Percentiles rank a stretch among this genome's conserved stretches.
Conservation (phyloP, 169 alveolate species). For the Fabrea salina region DNA sequence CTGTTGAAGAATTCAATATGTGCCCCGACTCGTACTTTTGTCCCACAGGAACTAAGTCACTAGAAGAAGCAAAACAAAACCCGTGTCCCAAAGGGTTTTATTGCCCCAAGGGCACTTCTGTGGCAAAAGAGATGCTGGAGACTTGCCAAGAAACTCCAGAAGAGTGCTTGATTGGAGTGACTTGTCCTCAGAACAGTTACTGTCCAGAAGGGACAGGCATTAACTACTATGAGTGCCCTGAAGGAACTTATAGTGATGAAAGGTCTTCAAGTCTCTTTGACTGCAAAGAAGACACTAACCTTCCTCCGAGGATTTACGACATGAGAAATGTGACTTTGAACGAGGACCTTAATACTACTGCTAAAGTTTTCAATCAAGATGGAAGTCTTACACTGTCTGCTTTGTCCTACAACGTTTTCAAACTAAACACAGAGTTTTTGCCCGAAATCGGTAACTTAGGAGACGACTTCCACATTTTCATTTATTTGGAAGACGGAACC, state of each 20-base stretch:
- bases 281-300: not conserved
- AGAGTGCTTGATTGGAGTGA: not conserved
- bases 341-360: no score
- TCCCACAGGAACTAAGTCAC: not conserved
- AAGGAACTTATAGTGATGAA: not conserved
- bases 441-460: no score
- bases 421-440: not conserved
- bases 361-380: no score
- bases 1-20: not conserved
- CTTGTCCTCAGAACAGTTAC: not conserved
- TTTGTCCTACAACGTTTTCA: not conserved
- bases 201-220: not conserved
- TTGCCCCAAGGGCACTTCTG: slow-evolving; percentile 12
- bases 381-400: not conserved
- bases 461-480: no score
- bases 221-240: not conserved
- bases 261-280: not conserved
- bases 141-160: not conserved
- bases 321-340: not conserved
- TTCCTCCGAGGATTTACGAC: not conserved
- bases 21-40: not conserved
- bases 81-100: slow-evolving; percentile 19
- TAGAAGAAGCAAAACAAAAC: not conserved
- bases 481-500: no score
- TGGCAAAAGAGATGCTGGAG: not conserved